Base-by-base conservation (phyloP, 495 filamentous ascomycete species). In the Rhizodiscina lignyota region DNA sequence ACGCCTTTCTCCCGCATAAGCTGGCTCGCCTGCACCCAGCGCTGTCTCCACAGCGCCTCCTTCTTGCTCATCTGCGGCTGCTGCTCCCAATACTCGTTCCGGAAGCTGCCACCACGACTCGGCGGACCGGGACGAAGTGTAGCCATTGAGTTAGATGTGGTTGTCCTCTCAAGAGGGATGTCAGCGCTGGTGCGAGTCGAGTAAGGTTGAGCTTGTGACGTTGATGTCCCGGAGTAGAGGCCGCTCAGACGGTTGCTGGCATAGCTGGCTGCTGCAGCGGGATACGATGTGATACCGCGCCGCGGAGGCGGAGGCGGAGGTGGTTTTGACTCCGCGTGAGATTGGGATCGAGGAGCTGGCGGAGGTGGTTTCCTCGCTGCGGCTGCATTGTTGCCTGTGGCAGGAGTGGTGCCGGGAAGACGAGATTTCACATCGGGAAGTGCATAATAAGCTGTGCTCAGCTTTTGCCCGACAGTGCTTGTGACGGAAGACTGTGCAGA, bases 41-140 rank as follows among this genome's bases (percentile, higher is more conserved):
- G 61, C 37, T 77, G 67, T 36, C 65, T 59, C 91, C 91, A 99
- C 17, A 91, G 49, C 32, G 84, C 77, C 36, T 92, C 68, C 22
- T 84, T 83, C 49, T 85, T 91, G 17, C 17, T 87, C 8, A 67
- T 36, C 12, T 16, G 30, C 45, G 20, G 34, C 37, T 44, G 30
- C 36, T 34, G 10, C 36, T 22, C 26, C 41, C 42, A 15, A 22
- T 35, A 22, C 36, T 36, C 26, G 18, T 34, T 15, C 40, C 36
- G 36, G 12, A 37, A 30, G 5, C 4, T 27, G 17, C 33, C 33
- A 10, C 10, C 15, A 8, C 5, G 6, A 23, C 33, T 35, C 17
- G 5, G 6, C 17, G 33, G 8, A 17, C n/a, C 12, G 8, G 11
- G 8, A 16, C 17, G 21, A n/a, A n/a, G n/a, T n/a, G 30, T 10